Base-by-base conservation (phyloP, 352 stramenopile genomes). In the Phytophthora megakarya region DNA sequence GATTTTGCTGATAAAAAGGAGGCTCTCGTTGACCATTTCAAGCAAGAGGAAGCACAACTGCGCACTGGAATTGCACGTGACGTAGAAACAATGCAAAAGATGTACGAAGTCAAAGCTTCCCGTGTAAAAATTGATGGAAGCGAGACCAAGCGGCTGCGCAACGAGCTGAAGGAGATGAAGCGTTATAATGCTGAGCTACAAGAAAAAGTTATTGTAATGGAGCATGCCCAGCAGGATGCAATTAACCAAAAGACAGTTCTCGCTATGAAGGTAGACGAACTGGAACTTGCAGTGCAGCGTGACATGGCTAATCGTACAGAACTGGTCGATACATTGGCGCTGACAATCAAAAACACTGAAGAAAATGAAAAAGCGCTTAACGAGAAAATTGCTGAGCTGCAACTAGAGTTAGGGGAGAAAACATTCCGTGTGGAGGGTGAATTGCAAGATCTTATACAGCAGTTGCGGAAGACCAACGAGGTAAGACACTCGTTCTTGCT, bases 241-340 rank as follows among this genome's bases (percentile, higher is more conserved):
- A 21, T 58, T 4, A 70, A 62, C 26, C 66, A 84, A 40, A 83
- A 79, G 11, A 22, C 43, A 11, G 48, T 69, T 3, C 57, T 92
- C 21, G 58, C 76, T 54, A 53, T 53, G 5, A 85, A 92, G 32
- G 71, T 90, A 22, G 66, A 65, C 1, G 78, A 89, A 19, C 58
- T 90, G 25, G 80, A 92, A 62, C 30, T 70, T 5, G 46, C 81
- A 15, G 67, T 90, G 33, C 76, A 62, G 1, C 67, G 81, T n/a
- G 86, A 92, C 22, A 80, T 88, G 65, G 57, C 48, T 5, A 90
- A 73, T 55, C 84, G 86, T n/a, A 76, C 81, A 6, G 81, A 92
- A 59, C 58, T 95, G 2, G 78, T 95, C 4, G 86, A 95, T 43
- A 93, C 83, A 8, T 50, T 95, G 15, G 80, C 81, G 3, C 25